These are phyloP conservation scores for Dalechampia spathulata DNA, from an alignment of 441 rosid species.

Conservation along the genomic window DNA sequence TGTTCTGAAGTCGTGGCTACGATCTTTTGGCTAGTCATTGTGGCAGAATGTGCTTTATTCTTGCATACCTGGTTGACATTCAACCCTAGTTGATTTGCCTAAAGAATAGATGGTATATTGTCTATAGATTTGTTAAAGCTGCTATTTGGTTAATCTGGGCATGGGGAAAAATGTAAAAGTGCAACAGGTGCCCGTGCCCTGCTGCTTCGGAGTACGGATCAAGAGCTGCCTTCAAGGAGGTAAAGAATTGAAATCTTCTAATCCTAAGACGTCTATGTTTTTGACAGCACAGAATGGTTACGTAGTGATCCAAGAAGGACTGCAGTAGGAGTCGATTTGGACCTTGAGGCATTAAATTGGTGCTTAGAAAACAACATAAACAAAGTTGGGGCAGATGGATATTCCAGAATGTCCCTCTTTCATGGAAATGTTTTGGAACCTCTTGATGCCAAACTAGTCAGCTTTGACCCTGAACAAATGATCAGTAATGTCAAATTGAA, in stretches of 20 bases:
- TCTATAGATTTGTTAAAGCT: background rate
- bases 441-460: constrained; percentile 49
- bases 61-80: too few relatives aligned
- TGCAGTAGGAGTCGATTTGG: constrained; percentile 83
- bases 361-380: constrained; percentile 67
- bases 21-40: too few relatives aligned
- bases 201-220: background rate
- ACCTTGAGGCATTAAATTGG: constrained; percentile 78
- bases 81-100: too few relatives aligned
- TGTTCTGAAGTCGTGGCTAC: too few relatives aligned
- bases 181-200: too few relatives aligned
- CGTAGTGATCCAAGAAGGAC: constrained; percentile 59
- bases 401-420: constrained; percentile 68
- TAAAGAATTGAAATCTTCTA: background rate
- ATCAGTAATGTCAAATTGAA: constrained; percentile 33
- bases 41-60: too few relatives aligned
- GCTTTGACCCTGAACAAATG: constrained; percentile 37
- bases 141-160: background rate
- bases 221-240: background rate
- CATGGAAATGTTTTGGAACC: constrained; percentile 83
- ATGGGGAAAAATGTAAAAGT: background rate
- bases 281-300: constrained; percentile 72
- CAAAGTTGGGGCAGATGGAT: constrained; percentile 55
- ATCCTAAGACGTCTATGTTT: constrained; percentile 14
- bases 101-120: too few relatives aligned